Percentiles rank a stretch among this genome's conserved stretches.
Conservation (phyloP, 768 basidiomycete genomes). For the Wakefieldia striispora region DNA sequence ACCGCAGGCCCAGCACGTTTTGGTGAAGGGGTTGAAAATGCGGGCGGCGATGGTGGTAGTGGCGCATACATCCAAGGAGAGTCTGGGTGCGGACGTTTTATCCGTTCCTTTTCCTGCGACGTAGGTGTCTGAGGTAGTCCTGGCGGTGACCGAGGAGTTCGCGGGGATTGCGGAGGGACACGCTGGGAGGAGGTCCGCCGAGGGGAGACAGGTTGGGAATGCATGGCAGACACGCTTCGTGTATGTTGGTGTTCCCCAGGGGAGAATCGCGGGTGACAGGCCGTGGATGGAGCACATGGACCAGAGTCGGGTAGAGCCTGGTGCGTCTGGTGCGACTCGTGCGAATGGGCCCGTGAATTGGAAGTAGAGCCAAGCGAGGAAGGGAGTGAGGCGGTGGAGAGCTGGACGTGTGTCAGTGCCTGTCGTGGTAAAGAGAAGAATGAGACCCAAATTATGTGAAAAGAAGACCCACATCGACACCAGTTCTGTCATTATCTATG, state of each 20-base stretch:
- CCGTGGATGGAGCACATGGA: constrained; percentile 2
- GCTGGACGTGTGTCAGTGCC: constrained; percentile 22
- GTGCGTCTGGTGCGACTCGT: constrained; percentile 27
- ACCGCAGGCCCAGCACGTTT: constrained; percentile 22
- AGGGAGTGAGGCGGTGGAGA: constrained; percentile 23
- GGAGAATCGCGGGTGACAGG: constrained; percentile 3
- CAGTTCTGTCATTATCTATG: constrained; percentile 22
- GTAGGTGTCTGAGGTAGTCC: constrained; percentile 20
- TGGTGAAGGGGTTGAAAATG: constrained; percentile 30
- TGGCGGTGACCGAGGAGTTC: constrained; percentile 15
- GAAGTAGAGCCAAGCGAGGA: constrained; percentile 32
- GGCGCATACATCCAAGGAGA: constrained; percentile 31
- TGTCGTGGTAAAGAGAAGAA: constrained; percentile 15
- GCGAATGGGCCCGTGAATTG: constrained; percentile 21
- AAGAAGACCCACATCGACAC: constrained; percentile 23
- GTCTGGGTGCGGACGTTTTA: constrained; percentile 11
- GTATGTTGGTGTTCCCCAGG: constrained; percentile 10
- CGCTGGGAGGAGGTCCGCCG: constrained; percentile 3
- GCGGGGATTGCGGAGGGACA: constrained; percentile 12
- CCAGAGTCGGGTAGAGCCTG: constrained; percentile 23
- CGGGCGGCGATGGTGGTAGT: constrained; percentile 29
- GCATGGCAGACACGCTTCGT: constrained; percentile 13
- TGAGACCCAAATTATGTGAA: background rate
- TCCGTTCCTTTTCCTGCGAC: constrained; percentile 10
- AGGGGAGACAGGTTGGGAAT: constrained; percentile 5